These are phyloP conservation scores for Eucalyptus marginata DNA, from an alignment of 345 rosid genomes.

Conservation along the genomic window DNA sequence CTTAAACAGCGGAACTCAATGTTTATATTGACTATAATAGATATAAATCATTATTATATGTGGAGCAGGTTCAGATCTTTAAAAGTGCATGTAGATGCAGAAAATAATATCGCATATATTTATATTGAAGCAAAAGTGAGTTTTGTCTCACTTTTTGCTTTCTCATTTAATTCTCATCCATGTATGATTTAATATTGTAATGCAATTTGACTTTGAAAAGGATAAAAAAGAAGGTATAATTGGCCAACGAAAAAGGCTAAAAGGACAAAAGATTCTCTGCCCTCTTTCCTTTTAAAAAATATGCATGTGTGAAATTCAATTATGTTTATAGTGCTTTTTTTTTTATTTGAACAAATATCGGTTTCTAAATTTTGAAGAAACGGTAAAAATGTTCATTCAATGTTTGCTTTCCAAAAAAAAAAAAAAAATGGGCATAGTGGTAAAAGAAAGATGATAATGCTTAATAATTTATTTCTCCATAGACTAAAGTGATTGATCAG, in stretches of 20 bases:
- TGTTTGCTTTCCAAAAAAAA: not conserved
- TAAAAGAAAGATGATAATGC: not conserved
- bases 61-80: not conserved
- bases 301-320: too few relatives aligned
- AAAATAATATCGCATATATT: not conserved
- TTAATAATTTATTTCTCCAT: not conserved
- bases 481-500: not conserved
- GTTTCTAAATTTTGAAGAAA: not conserved
- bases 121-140: not conserved
- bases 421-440: not conserved
- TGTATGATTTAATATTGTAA: not conserved
- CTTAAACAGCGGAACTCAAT: not conserved
- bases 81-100: not conserved
- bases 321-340: not conserved
- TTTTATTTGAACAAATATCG: not conserved
- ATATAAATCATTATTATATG: not conserved
- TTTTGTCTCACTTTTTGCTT: not conserved
- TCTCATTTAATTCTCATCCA: not conserved
- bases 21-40: not conserved
- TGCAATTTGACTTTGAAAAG: not conserved
- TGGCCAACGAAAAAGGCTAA: not conserved
- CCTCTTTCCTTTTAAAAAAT: too few relatives aligned
- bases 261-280: not conserved
- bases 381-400: not conserved
- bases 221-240: not conserved